Evolutionary conservation across 1,284 basidiomycete species (phyloP), one percentile per base, ranked within the genome.

Genomic region (Heterobasidion occidentale): DNA sequence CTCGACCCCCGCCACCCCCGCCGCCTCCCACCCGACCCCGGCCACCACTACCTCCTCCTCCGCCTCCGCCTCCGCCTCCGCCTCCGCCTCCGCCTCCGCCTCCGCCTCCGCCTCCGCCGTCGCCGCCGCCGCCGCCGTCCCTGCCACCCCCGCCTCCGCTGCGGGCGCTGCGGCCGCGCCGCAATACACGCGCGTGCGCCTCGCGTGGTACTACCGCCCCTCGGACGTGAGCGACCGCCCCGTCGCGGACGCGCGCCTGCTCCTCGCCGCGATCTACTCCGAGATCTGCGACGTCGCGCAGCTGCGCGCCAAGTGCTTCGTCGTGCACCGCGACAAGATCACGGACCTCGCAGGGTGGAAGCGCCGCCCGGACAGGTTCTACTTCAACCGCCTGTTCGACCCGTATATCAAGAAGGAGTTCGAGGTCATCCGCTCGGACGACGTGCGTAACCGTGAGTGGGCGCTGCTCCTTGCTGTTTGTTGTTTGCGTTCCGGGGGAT

Each of bases 341-440:
- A 86, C 91, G 52, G 92, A 97, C 74, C 76, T 98, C 54, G 81
- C 88, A 64, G 88, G 89, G n/a, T 98, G 94, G 94, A 97, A 95
- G 76, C 92, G 90, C 71, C 83, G 87, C 52, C 92, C 94, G 12
- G 94, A 98, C 71, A 86, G 92, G 64, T 98, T 98, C 76, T 97
- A 94, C 78, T 98, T 94, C 76, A 86, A 86, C 64, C 87, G 91
- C 63, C 80, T 96, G 57, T 98, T 94, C 70, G 96, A 99, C 74
- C 92, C 95, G 49, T 98, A 98, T 74, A 92, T 98, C 71, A 95
- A 97, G 76, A 92, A 94, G 70, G 96, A 97, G 73, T 98, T 96
- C 73, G 97, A 99, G 71, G 90, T 98, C 62, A 86, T 99, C 58
- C 87, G 91, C 55, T 86, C 92, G 33, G 83, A 83, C 51, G 90